phyloP scores from a whole-genome alignment of 257 asterid species.

The Solanum ossicruentum region DNA sequence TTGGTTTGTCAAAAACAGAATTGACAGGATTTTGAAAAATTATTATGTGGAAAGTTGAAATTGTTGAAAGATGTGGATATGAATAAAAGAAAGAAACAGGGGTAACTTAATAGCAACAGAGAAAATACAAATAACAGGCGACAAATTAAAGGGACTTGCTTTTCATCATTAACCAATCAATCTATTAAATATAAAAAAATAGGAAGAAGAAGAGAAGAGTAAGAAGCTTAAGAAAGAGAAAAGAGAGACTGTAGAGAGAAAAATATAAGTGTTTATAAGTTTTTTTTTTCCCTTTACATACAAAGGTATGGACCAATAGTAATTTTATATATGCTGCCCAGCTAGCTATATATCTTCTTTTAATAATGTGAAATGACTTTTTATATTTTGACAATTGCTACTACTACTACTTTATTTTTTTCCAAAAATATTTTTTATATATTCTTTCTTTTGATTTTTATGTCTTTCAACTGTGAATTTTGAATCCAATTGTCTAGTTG shows the following conservation, averaged over 20 bases:
- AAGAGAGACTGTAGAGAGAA: not conserved
- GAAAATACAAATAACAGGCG: not conserved
- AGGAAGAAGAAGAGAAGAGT: not conserved
- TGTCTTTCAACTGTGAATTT: not conserved
- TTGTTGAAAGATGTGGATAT: not conserved
- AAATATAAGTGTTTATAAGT: not conserved
- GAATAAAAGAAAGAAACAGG: not conserved
- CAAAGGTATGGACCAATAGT: not conserved
- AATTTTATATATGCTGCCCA: constrained; percentile 15
- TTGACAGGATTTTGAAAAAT: not conserved
- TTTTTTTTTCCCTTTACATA: not conserved
- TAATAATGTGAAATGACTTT: constrained; percentile 8
- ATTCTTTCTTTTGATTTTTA: not conserved
- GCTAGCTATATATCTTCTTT: constrained; percentile 17
- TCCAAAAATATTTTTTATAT: not conserved
- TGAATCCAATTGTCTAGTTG: not conserved
- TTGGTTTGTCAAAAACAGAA: not conserved
- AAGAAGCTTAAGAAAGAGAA: not conserved
- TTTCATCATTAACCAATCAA: constrained; percentile 26
- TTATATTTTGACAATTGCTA: constrained; percentile 1
- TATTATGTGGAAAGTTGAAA: not conserved
- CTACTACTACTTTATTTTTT: not conserved
- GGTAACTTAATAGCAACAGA: not conserved
- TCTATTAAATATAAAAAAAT: not conserved
- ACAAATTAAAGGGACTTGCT: constrained; percentile 3